phyloP scores from a whole-genome alignment of 176 grass and related monocot species.

The Aechmea fasciata region DNA sequence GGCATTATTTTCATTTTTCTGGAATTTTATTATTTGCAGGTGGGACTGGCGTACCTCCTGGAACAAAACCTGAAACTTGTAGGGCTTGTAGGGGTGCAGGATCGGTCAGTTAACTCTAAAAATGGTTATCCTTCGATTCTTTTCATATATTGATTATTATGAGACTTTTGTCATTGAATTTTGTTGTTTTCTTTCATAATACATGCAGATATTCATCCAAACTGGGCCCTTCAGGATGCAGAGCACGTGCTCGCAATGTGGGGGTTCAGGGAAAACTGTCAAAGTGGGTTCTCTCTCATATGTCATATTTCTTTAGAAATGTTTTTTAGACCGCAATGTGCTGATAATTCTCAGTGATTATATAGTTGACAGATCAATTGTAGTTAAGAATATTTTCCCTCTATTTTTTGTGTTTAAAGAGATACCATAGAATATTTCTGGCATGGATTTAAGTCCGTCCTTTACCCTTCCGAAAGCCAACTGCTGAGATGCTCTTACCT shows the following conservation, averaged over 20 bases:
- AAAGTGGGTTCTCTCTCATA: constrained; percentile 34
- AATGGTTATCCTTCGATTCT: not conserved
- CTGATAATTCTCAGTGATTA: not conserved
- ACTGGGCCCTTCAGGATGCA: constrained; percentile 85
- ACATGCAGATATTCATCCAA: constrained; percentile 61
- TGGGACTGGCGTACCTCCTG: constrained; percentile 81
- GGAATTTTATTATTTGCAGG: constrained; percentile 30
- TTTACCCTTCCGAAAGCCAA: not conserved
- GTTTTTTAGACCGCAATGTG: not conserved
- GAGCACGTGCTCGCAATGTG: constrained; percentile 64
- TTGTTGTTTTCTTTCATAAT: constrained; percentile 10
- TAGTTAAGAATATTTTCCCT: too few species aligned
- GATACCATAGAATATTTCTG: too few species aligned
- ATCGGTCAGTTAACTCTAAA: constrained; percentile 49
- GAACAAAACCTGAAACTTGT: constrained; percentile 92
- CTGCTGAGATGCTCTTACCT: not conserved
- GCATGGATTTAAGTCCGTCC: too few species aligned
- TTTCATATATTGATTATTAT: constrained; percentile 4
- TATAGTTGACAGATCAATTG: too few species aligned
- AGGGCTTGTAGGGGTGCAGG: constrained; percentile 69
- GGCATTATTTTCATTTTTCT: not conserved
- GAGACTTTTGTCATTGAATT: constrained; percentile 7
- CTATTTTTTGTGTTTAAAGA: too few species aligned
- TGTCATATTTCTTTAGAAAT: too few species aligned
- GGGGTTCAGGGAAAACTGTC: constrained; percentile 72